A percentile compares a stretch with the other conserved stretches of the same genome.
Conservation (phyloP, 2,329 filamentous ascomycete genomes). For the Talaromyces albobiverticillius region DNA sequence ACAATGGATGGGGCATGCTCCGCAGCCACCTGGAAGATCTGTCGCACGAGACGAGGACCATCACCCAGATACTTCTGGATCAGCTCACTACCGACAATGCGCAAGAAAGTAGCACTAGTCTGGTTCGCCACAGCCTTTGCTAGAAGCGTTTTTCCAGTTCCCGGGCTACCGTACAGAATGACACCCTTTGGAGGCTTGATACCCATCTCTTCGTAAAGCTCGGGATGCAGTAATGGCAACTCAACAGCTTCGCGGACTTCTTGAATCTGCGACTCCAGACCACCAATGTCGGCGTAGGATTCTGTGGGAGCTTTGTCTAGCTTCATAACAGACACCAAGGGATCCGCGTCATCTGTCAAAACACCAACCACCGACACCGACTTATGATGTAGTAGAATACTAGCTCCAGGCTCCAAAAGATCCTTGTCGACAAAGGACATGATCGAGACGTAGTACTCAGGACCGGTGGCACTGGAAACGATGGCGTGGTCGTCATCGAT, state of each 20-base stretch:
- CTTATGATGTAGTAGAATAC: slow-evolving; percentile 94
- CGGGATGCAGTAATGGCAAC: slow-evolving; percentile 87
- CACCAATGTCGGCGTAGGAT: slow-evolving; percentile 97
- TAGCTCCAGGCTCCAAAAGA: slow-evolving; percentile 90
- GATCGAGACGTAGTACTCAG: slow-evolving; percentile 99
- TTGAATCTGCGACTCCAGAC: slow-evolving; percentile 91
- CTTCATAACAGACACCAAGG: slow-evolving; percentile 97
- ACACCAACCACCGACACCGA: slow-evolving; percentile 97
- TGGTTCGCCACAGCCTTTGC: slow-evolving; percentile 98
- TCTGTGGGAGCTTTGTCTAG: slow-evolving; percentile 97
- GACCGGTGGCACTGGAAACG: slow-evolving; percentile 93
- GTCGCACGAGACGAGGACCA: slow-evolving; percentile 87
- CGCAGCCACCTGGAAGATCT: slow-evolving; percentile 85
- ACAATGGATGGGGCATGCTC: slow-evolving; percentile 97
- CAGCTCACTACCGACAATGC: slow-evolving; percentile 93
- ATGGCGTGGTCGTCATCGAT: slow-evolving; percentile 99
- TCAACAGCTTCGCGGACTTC: slow-evolving; percentile 97
- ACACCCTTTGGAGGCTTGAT: slow-evolving; percentile 99
- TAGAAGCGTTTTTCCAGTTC: slow-evolving; percentile 92
- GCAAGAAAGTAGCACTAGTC: slow-evolving; percentile 96
- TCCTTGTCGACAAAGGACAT: slow-evolving; percentile 99
- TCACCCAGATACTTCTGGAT: slow-evolving; percentile 99
- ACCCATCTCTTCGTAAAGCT: slow-evolving; percentile 99
- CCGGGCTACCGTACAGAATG: slow-evolving; percentile 94
- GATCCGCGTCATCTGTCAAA: slow-evolving; percentile 92